These are phyloP conservation scores for Asclepias syriaca DNA, from an alignment of 257 asterid genomes.

Conservation along the genomic window DNA sequence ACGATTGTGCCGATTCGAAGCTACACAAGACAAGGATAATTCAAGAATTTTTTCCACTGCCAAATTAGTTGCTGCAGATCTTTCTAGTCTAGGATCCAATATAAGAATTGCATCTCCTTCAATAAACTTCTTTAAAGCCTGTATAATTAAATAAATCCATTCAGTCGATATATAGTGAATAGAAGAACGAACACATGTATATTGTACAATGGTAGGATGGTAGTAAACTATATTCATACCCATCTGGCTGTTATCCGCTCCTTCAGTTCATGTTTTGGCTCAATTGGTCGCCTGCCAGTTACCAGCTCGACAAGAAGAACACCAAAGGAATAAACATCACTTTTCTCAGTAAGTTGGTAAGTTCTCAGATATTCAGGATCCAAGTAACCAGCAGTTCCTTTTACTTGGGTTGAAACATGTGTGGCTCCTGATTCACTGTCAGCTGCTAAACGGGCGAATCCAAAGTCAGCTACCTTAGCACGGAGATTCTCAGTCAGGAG, in stretches of 20 bases:
- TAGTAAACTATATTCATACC: constrained; percentile 38
- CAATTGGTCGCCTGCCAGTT: constrained; percentile 90
- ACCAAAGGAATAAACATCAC: constrained; percentile 95
- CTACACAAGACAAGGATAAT: constrained; percentile 68
- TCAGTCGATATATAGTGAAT: background rate
- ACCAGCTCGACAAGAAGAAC: constrained; percentile 76
- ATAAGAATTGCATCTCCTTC: constrained; percentile 70
- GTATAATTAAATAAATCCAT: constrained; percentile 14
- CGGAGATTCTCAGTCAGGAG: constrained; percentile 79
- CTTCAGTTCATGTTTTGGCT: constrained; percentile 59
- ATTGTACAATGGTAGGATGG: background rate
- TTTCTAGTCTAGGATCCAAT: constrained; percentile 70
- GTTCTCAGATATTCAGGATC: constrained; percentile 93
- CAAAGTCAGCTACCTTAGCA: constrained; percentile 98
- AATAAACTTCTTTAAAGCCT: constrained; percentile 74
- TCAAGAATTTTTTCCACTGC: constrained; percentile 67
- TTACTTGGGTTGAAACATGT: constrained; percentile 92
- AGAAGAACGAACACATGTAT: background rate
- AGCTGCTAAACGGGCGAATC: constrained; percentile 76
- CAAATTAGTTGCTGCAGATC: constrained; percentile 55
- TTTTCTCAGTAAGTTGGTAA: constrained; percentile 91
- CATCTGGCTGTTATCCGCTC: constrained; percentile 88
- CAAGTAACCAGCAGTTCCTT: constrained; percentile 96
- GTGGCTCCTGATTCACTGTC: constrained; percentile 79
- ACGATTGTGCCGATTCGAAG: constrained; percentile 59